Base-by-base conservation (phyloP, 2,329 filamentous ascomycete genomes). In the Phyllosticta ampelicida region DNA sequence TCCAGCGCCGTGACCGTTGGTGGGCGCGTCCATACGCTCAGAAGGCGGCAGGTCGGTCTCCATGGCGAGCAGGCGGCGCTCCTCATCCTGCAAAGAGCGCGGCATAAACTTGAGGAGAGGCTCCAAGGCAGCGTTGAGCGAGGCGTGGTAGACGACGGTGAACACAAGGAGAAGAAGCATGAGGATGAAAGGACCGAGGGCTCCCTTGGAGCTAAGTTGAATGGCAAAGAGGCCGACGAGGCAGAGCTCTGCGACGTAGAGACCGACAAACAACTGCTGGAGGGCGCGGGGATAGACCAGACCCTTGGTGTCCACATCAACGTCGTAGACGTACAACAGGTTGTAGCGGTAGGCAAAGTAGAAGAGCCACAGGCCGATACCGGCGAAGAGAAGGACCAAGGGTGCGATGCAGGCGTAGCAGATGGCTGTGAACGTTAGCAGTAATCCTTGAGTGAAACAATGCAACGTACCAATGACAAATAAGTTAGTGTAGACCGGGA, bases 271-370 rank as follows among this genome's bases (percentile, higher is more conserved):
- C 36, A 78, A 70, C 53, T 78, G 76, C 59, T 75, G 71, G 23
- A 79, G 61, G 4, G 76, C 76, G 23, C 74, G 73, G 56, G 73
- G 70, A 63, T 78, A 78, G 2, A 72, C 71, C 16, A 70, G 70
- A 48, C 76, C 76, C 61, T 74, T 73, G 26, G 76, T 78, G 60
- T 79, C 76, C 55, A 76, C 70, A 48, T 70, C 63, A 59, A 74
- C 74, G 60, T 74, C 74, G 64, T 75, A 75, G 11, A 77, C 74
- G 63, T 77, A 79, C 10, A 78, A 70, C 62, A 78, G 69, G 60
- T 76, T 77, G 69, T 79, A 78, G 18, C 75, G 72, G 65, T 75
- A 78, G 55, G 72, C 75, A 49, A 77, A 61, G 65, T 78, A 78
- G 60, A 77, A 71, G 8, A 78, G 68, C 29, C 63, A 65, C 26